Evolutionary conservation across 2,329 filamentous ascomycete genomes (phyloP), one percentile per base, ranked within the genome.

Genomic region (Arthrobotrys sphaeroides): DNA sequence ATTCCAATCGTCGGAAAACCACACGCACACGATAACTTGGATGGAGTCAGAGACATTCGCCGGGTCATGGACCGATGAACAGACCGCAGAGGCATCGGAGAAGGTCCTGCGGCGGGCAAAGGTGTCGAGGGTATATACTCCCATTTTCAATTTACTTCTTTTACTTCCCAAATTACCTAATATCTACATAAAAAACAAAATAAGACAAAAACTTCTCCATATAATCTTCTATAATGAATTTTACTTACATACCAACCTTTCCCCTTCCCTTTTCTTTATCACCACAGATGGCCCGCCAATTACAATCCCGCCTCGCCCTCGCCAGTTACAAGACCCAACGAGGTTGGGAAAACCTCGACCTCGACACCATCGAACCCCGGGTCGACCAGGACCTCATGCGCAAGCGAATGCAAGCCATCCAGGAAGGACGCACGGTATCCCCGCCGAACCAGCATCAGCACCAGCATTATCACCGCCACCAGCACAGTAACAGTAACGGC

Each of bases 311-410:
- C 78, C 89, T 99, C 74, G 94, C 95, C 73, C 89, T 98, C 78
- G 95, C 95, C 82, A 95, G 96, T 83, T 95, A 97, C 87, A 98
- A 98, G 85, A 93, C 95, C 79, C 93, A 96, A 84, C 91, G 96
- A 84, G 94, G 94, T 82, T 96, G 93, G 90, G 91, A 97, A 83
- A 92, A 95, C 83, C 87, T 96, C 82, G 92, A 91, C 77, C 88
- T 96, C 81, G 92, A 93, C 82, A 90, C 87, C 77, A 92, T 97
- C 84, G 93, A 96, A 83, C 92, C 93, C 60, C 91, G 90, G 82
- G 85, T 94, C 77, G 90, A 94, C 81, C 88, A 93, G 81, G 88
- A 94, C 83, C 86, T 94, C 81, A 88, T 90, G 84, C 87, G 90
- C 79, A 91, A 90, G 83, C 88, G 91, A 79, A 86, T 83, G 77